phyloP scores from a whole-genome alignment of 2,329 filamentous ascomycete genomes.

The Aspergillus hortae region DNA sequence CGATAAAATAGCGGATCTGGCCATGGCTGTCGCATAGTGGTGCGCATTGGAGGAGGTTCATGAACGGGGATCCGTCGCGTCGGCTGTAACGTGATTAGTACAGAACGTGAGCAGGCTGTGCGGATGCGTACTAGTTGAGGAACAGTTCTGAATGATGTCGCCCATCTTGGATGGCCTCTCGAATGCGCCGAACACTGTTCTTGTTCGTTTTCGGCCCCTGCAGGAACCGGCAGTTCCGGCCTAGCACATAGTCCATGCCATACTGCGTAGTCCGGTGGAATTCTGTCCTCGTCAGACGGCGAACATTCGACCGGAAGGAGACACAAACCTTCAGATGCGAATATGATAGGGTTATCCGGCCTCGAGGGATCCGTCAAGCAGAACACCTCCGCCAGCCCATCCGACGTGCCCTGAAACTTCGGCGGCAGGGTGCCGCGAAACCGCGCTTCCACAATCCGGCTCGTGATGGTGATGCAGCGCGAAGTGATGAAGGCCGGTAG shows the following conservation, averaged over 20 bases:
- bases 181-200: constrained; percentile 59
- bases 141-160: constrained; percentile 71
- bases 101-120: constrained; percentile 29
- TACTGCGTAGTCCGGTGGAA: constrained; percentile 74
- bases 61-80: constrained; percentile 72
- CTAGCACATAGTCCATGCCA: constrained; percentile 68
- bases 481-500: constrained; percentile 70
- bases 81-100: constrained; percentile 42
- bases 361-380: constrained; percentile 72
- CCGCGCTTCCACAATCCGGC: constrained; percentile 62
- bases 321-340: constrained; percentile 64
- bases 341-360: constrained; percentile 71
- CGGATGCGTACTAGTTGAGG: constrained; percentile 71
- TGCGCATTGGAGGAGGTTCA: constrained; percentile 73
- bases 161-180: constrained; percentile 59
- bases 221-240: constrained; percentile 74
- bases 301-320: not conserved
- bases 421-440: constrained; percentile 65
- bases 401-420: constrained; percentile 64
- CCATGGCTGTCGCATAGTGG: constrained; percentile 67
- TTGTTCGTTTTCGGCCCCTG: constrained; percentile 70
- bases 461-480: constrained; percentile 66
- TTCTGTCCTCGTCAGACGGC: constrained; percentile 43
- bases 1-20: constrained; percentile 65
- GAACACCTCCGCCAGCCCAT: constrained; percentile 73